Conservation (phyloP, 257 asterid genomes). For the Solanum chiquidenum region DNA sequence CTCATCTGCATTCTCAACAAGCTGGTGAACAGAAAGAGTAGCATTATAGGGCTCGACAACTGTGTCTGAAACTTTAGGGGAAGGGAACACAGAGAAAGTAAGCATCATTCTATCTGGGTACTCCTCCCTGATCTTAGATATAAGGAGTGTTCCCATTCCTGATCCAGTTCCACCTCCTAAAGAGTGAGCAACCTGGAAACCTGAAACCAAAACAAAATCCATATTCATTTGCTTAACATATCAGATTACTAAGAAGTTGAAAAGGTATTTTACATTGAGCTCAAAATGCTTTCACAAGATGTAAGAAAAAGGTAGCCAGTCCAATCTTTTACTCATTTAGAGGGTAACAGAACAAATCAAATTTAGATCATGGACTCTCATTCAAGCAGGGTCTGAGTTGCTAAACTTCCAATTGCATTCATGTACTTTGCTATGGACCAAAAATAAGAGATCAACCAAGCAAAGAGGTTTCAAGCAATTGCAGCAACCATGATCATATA, state of each 20-base stretch:
- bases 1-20: slow-evolving; percentile 76
- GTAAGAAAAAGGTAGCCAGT: not conserved
- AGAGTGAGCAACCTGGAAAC: slow-evolving; percentile 72
- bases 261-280: not conserved
- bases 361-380: not conserved
- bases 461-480: not conserved
- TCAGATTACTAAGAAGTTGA: not conserved
- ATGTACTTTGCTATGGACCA: not conserved
- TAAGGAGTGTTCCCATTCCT: slow-evolving; percentile 78
- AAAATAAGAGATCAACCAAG: not conserved
- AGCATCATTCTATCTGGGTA: slow-evolving; percentile 86
- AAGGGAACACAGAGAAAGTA: slow-evolving; percentile 75
- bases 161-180: slow-evolving; percentile 89
- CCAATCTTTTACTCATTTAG: not conserved
- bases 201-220: slow-evolving; percentile 15
- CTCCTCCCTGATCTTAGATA: slow-evolving; percentile 75
- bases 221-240: not conserved
- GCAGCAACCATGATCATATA: not conserved
- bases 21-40: slow-evolving; percentile 73
- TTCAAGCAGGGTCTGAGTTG: not conserved
- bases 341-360: not conserved
- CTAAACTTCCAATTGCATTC: not conserved
- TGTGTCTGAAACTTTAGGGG: slow-evolving; percentile 76
- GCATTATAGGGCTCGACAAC: slow-evolving; percentile 83
- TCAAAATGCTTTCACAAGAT: not conserved